A percentile compares a stretch with the other conserved stretches of the same genome.
Evolutionary conservation across 1,284 basidiomycete genomes (phyloP).

Genomic region (Rhizoctonia solani): DNA sequence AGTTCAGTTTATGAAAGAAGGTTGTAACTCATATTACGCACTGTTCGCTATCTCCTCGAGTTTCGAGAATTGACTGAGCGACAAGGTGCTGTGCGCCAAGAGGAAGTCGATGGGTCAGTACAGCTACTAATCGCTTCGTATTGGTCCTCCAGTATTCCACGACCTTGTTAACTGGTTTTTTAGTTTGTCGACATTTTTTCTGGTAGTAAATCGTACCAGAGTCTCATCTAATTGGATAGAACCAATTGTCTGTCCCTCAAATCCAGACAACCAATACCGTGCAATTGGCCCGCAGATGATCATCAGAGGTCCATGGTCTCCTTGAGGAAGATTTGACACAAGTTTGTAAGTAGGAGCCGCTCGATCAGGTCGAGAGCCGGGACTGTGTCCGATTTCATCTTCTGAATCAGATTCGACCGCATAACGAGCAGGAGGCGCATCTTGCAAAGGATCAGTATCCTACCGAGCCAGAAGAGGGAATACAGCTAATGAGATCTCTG

Average conservation of each 20-base stretch:
- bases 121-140: background rate
- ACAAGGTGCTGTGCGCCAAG: constrained; percentile 11
- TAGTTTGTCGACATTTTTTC: background rate
- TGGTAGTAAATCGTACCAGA: background rate
- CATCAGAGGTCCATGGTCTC: constrained; percentile 3
- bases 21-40: background rate
- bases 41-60: background rate
- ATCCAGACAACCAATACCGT: constrained; percentile 8
- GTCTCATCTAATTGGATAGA: constrained; percentile 9
- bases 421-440: constrained; percentile 33
- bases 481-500: background rate
- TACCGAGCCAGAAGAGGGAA: background rate
- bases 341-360: constrained; percentile 4
- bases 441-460: constrained; percentile 37
- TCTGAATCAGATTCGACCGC: constrained; percentile 38
- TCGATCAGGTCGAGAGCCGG: background rate
- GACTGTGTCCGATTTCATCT: constrained; percentile 33
- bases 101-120: constrained; percentile 9
- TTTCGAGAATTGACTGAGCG: constrained; percentile 22
- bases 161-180: background rate
- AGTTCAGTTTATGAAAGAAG: background rate
- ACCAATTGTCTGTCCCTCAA: background rate
- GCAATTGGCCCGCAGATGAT: constrained; percentile 14
- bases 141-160: constrained; percentile 5
- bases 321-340: background rate